phyloP scores from a whole-genome alignment of 2,329 filamentous ascomycete genomes.

The Salinomyces thailandicus region DNA sequence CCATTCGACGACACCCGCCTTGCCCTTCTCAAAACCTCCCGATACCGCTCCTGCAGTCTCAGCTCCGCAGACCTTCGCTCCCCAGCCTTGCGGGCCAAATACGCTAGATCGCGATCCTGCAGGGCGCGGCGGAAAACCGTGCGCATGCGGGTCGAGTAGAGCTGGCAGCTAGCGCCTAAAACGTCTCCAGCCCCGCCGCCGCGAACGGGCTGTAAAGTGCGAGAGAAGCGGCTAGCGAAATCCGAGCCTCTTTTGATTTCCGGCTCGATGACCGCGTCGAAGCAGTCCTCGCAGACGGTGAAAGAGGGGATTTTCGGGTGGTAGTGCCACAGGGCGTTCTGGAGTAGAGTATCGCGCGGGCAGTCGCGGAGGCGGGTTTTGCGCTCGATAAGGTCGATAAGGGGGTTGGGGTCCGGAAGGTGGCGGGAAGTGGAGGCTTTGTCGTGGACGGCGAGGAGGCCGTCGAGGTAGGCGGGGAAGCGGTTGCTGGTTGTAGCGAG shows the following conservation, averaged over 20 bases:
- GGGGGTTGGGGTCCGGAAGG: conserved; percentile 45
- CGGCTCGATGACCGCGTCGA: conserved; percentile 66
- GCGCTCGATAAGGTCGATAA: conserved; percentile 54
- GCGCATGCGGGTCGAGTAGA: conserved; percentile 74
- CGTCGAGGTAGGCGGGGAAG: conserved; percentile 47
- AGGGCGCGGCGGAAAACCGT: conserved; percentile 59
- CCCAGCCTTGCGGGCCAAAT: conserved; percentile 53
- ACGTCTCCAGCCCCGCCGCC: no score
- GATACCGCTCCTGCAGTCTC: conserved; percentile 46
- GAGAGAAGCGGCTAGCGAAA: conserved; percentile 56
- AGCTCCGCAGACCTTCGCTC: conserved; percentile 48
- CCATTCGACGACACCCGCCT: conserved; percentile 32
- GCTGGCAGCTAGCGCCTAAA: conserved; percentile 53
- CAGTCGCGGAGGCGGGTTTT: conserved; percentile 54
- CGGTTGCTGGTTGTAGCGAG: conserved; percentile 53
- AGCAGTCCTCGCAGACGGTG: conserved; percentile 81
- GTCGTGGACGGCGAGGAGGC: conserved; percentile 45
- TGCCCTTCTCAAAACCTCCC: conserved; percentile 20
- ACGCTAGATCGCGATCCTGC: conserved; percentile 53
- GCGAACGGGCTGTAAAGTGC: conserved; percentile 47
- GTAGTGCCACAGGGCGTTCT: conserved; percentile 62
- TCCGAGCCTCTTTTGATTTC: conserved; percentile 37
- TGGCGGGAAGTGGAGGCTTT: conserved; percentile 28
- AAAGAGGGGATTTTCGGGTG: conserved; percentile 62
- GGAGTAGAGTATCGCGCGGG: conserved; percentile 49